Evolutionary conservation across 2,329 filamentous ascomycete genomes (phyloP), one percentile per base, ranked within the genome.

Genomic region (Colletotrichum sp.): DNA sequence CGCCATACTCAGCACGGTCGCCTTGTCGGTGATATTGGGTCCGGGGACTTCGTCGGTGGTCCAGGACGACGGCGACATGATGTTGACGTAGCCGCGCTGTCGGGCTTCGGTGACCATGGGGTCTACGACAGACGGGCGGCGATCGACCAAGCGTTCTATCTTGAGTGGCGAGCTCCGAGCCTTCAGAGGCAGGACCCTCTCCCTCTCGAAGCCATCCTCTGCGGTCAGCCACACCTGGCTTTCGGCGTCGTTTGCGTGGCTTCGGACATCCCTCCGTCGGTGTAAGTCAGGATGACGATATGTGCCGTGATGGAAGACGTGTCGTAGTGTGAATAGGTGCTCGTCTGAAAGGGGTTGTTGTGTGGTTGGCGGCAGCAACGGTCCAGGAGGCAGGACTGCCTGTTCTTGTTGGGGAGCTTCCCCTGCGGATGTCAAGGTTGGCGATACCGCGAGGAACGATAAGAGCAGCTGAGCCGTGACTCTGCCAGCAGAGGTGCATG

Each of bases 271-370:
- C 77, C 94, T 89, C 80, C 92, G 93, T 75, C 93, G 90, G 84
- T 98, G 95, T 18, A 98, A 90, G 7, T 89, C 85, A 4, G 96
- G 96, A 79, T 98, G 92, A 79, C 90, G 87, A 84, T 96, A 91
- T 55, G 95, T 94, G 75, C 96, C 96, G 86, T 98, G 96, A 83
- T 98, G 96, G 85, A 95, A 97, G 81, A 99, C 93, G 85, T 99
- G 96, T 80, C 95, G 93, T 72, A 99, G 91, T 8, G 90, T 92
- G 87, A 93, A 93, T 44, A 86, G 85, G 80, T 93, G 91, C 10
- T 92, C 88, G 24, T 88, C 87, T 13, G 90, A 87, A 13, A 81
- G 82, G 26, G 88, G 88, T 7, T 86, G 81, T 72, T 90, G 87
- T 69, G 80, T 82, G n/a, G 74, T 80, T 30, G 87, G 86, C 60